Evolutionary conservation across 148 eudicot species (phyloP).

Genomic region (Rhododendron mucronatum): DNA sequence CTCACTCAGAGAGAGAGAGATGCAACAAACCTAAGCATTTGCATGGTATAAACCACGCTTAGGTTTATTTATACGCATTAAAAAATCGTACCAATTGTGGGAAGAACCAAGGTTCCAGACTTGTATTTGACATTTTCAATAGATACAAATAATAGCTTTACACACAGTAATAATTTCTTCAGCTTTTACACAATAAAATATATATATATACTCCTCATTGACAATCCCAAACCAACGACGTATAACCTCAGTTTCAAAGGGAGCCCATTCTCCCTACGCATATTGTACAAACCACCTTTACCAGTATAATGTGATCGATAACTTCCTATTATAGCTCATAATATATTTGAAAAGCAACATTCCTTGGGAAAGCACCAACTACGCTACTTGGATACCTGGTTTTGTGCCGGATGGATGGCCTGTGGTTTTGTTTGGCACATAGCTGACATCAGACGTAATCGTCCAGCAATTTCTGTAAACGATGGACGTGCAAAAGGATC

Average conservation of each 20-base stretch:
- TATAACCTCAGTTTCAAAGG: not conserved
- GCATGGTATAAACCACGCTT: not conserved
- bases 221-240: slow-evolving; percentile 1
- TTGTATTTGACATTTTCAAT: not conserved
- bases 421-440: slow-evolving; percentile 10
- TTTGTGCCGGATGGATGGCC: slow-evolving; percentile 7
- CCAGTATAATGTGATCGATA: not conserved
- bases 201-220: not conserved
- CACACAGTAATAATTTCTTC: not conserved
- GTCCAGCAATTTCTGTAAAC: slow-evolving; percentile 41
- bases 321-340: not conserved
- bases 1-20: not conserved
- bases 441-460: slow-evolving; percentile 36
- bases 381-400: slow-evolving; percentile 13
- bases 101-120: not conserved
- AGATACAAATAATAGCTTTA: slow-evolving; percentile 14
- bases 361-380: not conserved
- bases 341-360: not conserved
- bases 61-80: not conserved
- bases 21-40: not conserved
- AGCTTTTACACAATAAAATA: not conserved
- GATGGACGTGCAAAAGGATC: slow-evolving; percentile 41
- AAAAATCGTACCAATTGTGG: not conserved
- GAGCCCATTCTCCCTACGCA: slow-evolving; percentile 8
- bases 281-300: not conserved